Percentiles rank a stretch among this genome's conserved stretches.
phyloP scores from a whole-genome alignment of 1,284 basidiomycete genomes.

The Vanrija sp. region DNA sequence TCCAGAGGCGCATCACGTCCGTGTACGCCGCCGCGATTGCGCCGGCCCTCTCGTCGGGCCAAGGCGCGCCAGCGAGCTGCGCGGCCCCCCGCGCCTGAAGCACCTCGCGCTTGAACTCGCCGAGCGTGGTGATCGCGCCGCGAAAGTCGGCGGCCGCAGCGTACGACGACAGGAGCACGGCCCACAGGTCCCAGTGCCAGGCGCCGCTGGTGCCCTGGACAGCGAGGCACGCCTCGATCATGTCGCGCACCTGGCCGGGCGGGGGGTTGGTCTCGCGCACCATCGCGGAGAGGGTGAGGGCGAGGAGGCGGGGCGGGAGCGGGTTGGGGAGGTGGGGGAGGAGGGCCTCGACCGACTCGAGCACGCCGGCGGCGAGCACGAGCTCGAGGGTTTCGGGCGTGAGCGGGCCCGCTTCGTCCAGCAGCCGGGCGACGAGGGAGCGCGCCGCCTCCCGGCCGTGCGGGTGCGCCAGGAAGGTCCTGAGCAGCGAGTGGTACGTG shows the following conservation, averaged over 20 bases:
- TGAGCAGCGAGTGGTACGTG: constrained; percentile 8
- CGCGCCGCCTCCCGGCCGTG: constrained; percentile 4
- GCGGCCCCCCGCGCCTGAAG: neutral
- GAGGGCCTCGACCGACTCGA: neutral
- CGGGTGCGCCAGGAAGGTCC: constrained; percentile 13
- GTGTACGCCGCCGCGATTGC: neutral
- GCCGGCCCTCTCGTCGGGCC: neutral
- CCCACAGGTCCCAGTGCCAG: constrained; percentile 25
- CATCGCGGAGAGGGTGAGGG: neutral
- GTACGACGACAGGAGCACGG: constrained; percentile 11
- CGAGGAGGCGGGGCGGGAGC: neutral
- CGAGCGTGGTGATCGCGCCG: constrained; percentile 9
- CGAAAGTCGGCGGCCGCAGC: constrained; percentile 7
- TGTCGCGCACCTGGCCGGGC: constrained; percentile 9
- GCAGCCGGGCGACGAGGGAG: constrained; percentile 10
- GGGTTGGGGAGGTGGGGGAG: constrained; percentile 15
- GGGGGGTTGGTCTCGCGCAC: constrained; percentile 7
- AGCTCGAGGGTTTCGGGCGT: neutral
- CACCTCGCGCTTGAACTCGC: constrained; percentile 11
- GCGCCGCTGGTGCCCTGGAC: neutral
- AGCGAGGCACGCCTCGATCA: constrained; percentile 19
- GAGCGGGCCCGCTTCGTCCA: constrained; percentile 15
- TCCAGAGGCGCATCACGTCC: neutral
- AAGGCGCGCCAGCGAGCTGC: neutral
- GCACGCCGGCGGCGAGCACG: neutral